Evolutionary conservation across 352 stramenopile genomes (phyloP).

Genomic region (Globisporangium splendens): DNA sequence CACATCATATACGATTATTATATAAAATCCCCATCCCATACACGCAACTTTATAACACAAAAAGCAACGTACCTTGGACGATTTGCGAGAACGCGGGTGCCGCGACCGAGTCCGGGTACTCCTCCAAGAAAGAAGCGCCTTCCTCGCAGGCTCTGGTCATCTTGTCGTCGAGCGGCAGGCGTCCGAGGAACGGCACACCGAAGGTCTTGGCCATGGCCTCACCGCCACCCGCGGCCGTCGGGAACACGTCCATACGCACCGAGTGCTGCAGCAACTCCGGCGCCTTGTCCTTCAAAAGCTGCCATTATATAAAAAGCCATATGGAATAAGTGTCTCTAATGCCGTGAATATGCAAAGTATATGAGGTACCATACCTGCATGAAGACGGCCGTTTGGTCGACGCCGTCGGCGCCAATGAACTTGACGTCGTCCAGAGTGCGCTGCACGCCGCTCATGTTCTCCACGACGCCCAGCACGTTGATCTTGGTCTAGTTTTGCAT

Average conservation of each 20-base stretch:
- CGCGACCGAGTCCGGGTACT: slow-evolving; percentile 72
- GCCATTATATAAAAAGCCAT: background rate
- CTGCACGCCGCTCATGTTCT: slow-evolving; percentile 98
- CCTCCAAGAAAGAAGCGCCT: slow-evolving; percentile 92
- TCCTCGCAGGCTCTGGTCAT: slow-evolving; percentile 96
- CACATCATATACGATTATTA: too few species aligned
- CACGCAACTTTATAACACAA: too few species aligned
- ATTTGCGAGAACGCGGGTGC: slow-evolving; percentile 71
- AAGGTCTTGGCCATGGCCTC: slow-evolving; percentile 96
- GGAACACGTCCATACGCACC: slow-evolving; percentile 88
- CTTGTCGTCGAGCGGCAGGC: slow-evolving; percentile 96
- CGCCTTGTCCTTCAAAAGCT: slow-evolving; percentile 84
- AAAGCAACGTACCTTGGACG: slow-evolving; percentile 26
- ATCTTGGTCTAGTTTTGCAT: slow-evolving; percentile 51
- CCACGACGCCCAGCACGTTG: slow-evolving; percentile 89
- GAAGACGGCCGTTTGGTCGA: slow-evolving; percentile 58
- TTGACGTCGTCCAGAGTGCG: slow-evolving; percentile 73
- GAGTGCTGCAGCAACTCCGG: slow-evolving; percentile 70
- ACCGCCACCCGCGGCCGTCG: slow-evolving; percentile 76
- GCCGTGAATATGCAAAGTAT: background rate
- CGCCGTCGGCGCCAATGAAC: slow-evolving; percentile 51
- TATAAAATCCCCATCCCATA: too few species aligned
- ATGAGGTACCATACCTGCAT: slow-evolving; percentile 49
- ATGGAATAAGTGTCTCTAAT: background rate
- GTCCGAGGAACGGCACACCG: slow-evolving; percentile 95